Conservation (phyloP, 768 basidiomycete species). For the Mycena pura region DNA sequence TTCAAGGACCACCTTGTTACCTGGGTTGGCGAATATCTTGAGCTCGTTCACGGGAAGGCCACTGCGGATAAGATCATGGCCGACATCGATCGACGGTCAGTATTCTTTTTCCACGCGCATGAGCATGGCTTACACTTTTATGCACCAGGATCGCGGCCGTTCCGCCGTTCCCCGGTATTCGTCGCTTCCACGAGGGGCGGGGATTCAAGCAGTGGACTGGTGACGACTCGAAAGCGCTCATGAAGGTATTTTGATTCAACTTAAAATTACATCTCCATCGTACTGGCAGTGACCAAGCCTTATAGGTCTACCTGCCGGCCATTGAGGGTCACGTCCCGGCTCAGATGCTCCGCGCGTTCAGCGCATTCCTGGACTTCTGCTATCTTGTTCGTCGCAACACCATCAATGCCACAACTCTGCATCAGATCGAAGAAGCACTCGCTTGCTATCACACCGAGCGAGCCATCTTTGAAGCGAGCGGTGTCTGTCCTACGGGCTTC, state of each 20-base stretch:
- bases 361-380: slow-evolving; percentile 38
- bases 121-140: not conserved
- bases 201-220: not conserved
- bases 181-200: not conserved
- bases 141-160: not conserved
- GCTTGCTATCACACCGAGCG: slow-evolving; percentile 29
- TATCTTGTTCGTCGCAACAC: slow-evolving; percentile 32
- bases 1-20: too few relatives aligned
- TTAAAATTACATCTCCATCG: not conserved
- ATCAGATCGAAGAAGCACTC: slow-evolving; percentile 23
- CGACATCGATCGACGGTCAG: not conserved
- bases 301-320: not conserved
- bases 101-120: not conserved
- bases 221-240: not conserved
- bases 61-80: not conserved
- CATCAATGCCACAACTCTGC: slow-evolving; percentile 24
- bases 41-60: not conserved
- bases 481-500: too few relatives aligned
- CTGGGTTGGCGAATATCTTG: too few relatives aligned
- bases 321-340: slow-evolving; percentile 25
- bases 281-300: not conserved
- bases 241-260: not conserved
- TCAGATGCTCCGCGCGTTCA: slow-evolving; percentile 28
- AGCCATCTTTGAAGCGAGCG: slow-evolving; percentile 26
- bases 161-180: not conserved